Conservation (phyloP, 163 green algal genomes). For the Scenedesmus sp. region DNA sequence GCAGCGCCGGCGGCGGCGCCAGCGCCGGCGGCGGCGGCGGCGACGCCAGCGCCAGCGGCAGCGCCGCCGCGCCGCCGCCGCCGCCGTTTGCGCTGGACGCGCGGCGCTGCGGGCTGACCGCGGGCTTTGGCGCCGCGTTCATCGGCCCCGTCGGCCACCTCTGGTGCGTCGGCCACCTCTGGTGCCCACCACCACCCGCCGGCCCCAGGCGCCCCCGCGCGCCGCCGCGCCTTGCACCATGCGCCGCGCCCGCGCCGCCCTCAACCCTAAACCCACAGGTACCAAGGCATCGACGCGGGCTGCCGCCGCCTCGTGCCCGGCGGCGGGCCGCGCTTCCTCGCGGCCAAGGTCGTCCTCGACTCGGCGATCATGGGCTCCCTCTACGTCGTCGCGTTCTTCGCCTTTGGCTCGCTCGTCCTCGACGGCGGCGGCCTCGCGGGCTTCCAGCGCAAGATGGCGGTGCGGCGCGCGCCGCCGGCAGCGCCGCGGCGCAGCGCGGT, state of each 20-base stretch:
- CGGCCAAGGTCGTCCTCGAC: conserved; percentile 61
- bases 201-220: too few relatives aligned
- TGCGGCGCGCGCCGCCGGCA: neutral
- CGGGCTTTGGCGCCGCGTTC: conserved; percentile 50
- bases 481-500: neutral
- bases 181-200: too few relatives aligned
- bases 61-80: neutral
- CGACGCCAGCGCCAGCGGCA: neutral
- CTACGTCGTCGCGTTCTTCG: conserved; percentile 68
- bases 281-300: conserved; percentile 41
- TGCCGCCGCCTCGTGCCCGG: neutral
- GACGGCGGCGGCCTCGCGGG: conserved; percentile 45
- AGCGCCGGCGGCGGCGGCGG: conserved; percentile 9
- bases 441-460: conserved; percentile 53
- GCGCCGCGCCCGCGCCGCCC: too few relatives aligned
- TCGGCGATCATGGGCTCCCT: conserved; percentile 57
- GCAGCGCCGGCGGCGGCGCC: neutral
- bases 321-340: conserved; percentile 45
- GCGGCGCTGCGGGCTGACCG: neutral
- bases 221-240: too few relatives aligned
- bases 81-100: neutral
- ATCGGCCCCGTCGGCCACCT: conserved; percentile 56
- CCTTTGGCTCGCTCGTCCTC: conserved; percentile 51
- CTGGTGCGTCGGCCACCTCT: conserved; percentile 47
- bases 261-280: neutral